Conservation (phyloP, 169 alveolate genomes). For the Perkinsus chesapeaki region DNA sequence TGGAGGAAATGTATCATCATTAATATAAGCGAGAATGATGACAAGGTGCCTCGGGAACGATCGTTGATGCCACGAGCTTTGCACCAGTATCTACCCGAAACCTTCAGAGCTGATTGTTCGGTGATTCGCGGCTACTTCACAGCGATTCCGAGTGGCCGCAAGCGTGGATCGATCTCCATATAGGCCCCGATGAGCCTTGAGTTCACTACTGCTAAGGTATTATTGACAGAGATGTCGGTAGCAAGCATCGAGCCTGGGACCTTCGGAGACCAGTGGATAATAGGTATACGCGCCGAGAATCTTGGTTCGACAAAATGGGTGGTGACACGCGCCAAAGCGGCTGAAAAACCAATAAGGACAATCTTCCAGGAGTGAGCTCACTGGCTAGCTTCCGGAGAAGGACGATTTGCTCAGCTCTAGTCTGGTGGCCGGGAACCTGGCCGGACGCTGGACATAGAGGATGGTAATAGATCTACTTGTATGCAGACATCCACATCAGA, state of each 20-base stretch:
- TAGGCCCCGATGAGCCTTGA: constrained; percentile 26
- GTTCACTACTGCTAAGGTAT: constrained; percentile 35
- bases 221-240: constrained; percentile 26
- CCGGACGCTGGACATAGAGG: background rate
- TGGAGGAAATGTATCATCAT: constrained; percentile 27
- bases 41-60: constrained; percentile 19
- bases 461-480: background rate
- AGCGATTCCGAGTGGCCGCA: constrained; percentile 27
- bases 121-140: background rate
- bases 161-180: constrained; percentile 11
- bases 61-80: constrained; percentile 25
- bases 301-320: constrained; percentile 28
- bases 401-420: constrained; percentile 27
- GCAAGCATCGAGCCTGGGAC: constrained; percentile 4
- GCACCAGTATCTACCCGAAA: constrained; percentile 12
- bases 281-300: constrained; percentile 29
- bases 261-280: constrained; percentile 38
- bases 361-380: background rate
- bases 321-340: constrained; percentile 15
- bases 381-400: constrained; percentile 15
- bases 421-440: constrained; percentile 19
- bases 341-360: background rate
- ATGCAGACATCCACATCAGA: constrained; percentile 36
- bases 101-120: background rate
- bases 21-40: constrained; percentile 26